Evolutionary conservation across 352 stramenopile genomes (phyloP), one percentile per base, ranked within the genome.

Genomic region (Phytophthora macrochlamydospora): DNA sequence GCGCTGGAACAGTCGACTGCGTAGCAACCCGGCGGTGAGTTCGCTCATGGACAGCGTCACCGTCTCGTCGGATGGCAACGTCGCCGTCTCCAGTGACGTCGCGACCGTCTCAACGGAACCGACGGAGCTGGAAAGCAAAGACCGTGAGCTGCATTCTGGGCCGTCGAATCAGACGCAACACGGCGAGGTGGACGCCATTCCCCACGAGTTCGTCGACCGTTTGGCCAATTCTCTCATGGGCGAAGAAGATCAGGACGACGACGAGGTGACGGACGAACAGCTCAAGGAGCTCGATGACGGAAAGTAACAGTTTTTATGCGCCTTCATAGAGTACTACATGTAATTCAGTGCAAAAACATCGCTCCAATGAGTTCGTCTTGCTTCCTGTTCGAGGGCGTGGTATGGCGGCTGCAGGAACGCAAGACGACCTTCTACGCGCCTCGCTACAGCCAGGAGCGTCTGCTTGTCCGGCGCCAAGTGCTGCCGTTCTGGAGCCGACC

Each of bases 351-450:
- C 3, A 46, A 46, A 5, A 46, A 13, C 37, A 43, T 24, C 18
- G 18, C 0, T 24, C 18, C 18, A 24, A 24, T 24, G 18, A 2
- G 30, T 28, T 48, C 52, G 50, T 32, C 51, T 7, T 13, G 30
- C 18, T 35, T 80, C 35, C 57, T 29, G 44, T 67, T 81, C 43
- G 59, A 74, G 51, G 57, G 69, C 33, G 35, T 51, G 13, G 73
- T 42, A 43, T 78, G 71, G 63, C 69, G 83, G 58, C 67, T 84
- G 12, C 51, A 67, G 51, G 75, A 83, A 62, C 54, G 54, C 35
- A 76, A 67, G 30, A 67, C 56, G 29, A 60, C 74, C 33, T 85
- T 85, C 66, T 73, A 59, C 57, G 65, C 68, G 43, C 71, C 77
- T 32, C 75, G 76, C 46, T 85, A 76, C 65, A 37, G 52, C 38